A percentile compares a stretch with the other conserved stretches of the same genome.
These are phyloP conservation scores for Phoma herbarum DNA, from an alignment of 2,329 filamentous ascomycete species.

Conservation along the genomic window DNA sequence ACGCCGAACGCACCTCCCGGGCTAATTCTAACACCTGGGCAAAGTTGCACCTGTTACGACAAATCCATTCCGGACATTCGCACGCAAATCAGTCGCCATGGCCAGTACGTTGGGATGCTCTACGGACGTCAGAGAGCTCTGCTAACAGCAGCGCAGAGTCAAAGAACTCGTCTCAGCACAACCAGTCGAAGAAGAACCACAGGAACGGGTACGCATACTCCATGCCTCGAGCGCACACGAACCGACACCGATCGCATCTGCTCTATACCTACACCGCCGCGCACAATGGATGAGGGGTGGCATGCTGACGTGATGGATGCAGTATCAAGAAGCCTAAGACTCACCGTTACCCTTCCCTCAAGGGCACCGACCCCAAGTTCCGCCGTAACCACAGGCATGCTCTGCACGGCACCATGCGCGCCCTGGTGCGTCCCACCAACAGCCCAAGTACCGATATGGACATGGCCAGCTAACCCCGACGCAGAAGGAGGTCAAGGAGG, in stretches of 20 bases:
- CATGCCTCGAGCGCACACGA: conserved; percentile 24
- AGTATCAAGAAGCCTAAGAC: conserved; percentile 99
- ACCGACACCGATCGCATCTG: conserved; percentile 6
- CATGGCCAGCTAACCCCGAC: conserved; percentile 38
- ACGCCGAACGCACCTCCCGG: neutral
- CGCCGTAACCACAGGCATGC: conserved; percentile 99
- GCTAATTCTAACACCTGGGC: conserved; percentile 7
- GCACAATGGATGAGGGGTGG: conserved; percentile 13
- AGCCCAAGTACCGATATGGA: neutral
- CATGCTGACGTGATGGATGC: conserved; percentile 38
- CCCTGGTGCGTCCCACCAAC: conserved; percentile 74
- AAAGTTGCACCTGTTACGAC: conserved; percentile 22
- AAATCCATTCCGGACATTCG: conserved; percentile 43
- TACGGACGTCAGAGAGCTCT: neutral
- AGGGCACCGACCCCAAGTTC: conserved; percentile 99
- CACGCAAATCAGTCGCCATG: conserved; percentile 65
- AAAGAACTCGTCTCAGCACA: conserved; percentile 99
- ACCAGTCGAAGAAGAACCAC: conserved; percentile 98
- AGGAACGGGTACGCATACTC: conserved; percentile 84
- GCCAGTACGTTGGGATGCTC: conserved; percentile 66
- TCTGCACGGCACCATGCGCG: conserved; percentile 98
- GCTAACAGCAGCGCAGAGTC: conserved; percentile 72
- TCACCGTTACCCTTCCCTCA: conserved; percentile 97
- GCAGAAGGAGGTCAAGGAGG: conserved; percentile 97
- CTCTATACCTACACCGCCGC: neutral